Evolutionary conservation across 129 eudicot genomes (phyloP).

Genomic region (Arctium minus): DNA sequence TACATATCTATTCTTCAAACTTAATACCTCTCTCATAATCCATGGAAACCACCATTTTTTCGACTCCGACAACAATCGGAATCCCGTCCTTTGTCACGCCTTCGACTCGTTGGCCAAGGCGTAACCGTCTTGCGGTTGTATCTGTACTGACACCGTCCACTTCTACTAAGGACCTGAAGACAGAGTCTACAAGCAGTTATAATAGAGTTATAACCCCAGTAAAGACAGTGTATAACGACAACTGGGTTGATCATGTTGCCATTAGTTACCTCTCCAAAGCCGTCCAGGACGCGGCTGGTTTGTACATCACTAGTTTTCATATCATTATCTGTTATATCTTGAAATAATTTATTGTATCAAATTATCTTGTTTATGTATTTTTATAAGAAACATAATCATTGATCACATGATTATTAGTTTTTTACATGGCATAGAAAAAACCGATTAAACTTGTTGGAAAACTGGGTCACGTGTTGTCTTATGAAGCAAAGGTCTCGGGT

Average conservation of each 20-base stretch:
- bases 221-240: conserved; percentile 47
- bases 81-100: not conserved
- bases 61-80: conserved; percentile 1
- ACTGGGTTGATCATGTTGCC: conserved; percentile 59
- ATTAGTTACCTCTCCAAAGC: conserved; percentile 66
- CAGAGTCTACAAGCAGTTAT: not conserved
- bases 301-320: not conserved
- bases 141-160: conserved; percentile 31
- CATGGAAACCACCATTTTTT: conserved; percentile 40
- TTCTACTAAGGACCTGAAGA: not conserved
- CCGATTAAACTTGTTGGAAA: not conserved
- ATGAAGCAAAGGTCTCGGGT: not conserved
- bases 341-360: not conserved
- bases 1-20: not conserved
- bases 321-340: not conserved
- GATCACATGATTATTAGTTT: not conserved
- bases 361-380: not conserved
- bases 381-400: not conserved
- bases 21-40: not conserved
- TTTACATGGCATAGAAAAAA: not conserved
- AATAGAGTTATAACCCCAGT: conserved; percentile 1
- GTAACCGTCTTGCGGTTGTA: conserved; percentile 5
- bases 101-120: conserved; percentile 9
- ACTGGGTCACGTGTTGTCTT: not conserved
- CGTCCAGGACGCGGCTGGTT: conserved; percentile 72